Base-by-base conservation (phyloP, 2,329 filamentous ascomycete genomes). In the Trichoderma sp. region DNA sequence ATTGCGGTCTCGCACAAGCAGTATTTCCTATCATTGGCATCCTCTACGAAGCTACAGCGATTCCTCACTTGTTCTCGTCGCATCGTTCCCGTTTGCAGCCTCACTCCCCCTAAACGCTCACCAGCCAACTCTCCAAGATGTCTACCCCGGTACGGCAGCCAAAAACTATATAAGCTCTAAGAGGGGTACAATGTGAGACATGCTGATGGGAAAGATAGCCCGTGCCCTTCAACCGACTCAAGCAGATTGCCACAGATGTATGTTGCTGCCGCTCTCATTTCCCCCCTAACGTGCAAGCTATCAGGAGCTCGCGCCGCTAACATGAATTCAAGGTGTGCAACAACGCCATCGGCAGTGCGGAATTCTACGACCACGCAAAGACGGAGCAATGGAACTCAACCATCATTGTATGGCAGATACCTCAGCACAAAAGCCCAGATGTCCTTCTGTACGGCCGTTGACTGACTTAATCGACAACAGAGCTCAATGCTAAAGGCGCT, bases 301-400 rank as follows among this genome's bases (percentile, higher is more conserved):
- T 16, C 40, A n/a, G 19, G 55, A 49, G 52, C 24, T 43, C 57
- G 68, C 59, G 65, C 27, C 58, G 52, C 59, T 43, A 40, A 37
- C n/a, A 62, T 63, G 24, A 27, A 4, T 21, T 52, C 57, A 68
- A 97, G 94, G 94, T 93, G 74, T 97, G 94, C 85, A 89, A 92
- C 77, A 86, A 86, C 74, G 91, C 93, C 70, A 88, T 98, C 75
- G 88, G 89, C 72, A 86, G 82, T 72, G 89, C 89, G 70, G 89
- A 93, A 71, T 90, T 87, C 82, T 99, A 99, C 83, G 92, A 97
- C 73, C 96, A 98, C 81, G 82, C 89, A 68, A 91, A 91, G 78
- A 96, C 95, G 43, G 89, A 91, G 78, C 83, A 89, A 75, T 98
- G 95, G 95, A 98, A 98, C 84, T 91, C 91, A 40, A 85, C 86